A percentile compares a stretch with the other conserved stretches of the same genome.
Evolutionary conservation across 345 rosid species (phyloP).

Genomic region (Sisymbrium altissimum): DNA sequence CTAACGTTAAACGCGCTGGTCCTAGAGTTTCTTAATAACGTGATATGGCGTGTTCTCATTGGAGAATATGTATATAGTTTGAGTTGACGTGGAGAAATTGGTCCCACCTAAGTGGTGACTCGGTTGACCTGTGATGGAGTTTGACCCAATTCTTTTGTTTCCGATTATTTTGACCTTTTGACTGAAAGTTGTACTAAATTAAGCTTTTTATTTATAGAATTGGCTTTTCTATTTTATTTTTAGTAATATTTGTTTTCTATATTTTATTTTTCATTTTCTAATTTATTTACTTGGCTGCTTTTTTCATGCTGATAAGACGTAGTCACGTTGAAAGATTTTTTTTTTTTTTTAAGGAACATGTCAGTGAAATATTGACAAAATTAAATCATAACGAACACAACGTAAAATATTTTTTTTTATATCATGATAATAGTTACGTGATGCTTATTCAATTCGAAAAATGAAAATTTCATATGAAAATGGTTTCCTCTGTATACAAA

Average conservation of each 20-base stretch:
- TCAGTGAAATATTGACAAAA: neutral
- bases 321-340: neutral
- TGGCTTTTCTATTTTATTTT: constrained; percentile 23
- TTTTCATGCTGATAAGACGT: constrained; percentile 2
- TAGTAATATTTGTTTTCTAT: neutral
- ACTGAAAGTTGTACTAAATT: constrained; percentile 26
- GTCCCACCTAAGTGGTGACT: constrained; percentile 36
- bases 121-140: constrained; percentile 32
- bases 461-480: constrained; percentile 18
- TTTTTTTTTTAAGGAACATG: neutral
- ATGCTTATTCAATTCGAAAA: constrained; percentile 6
- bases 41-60: constrained; percentile 2
- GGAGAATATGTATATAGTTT: neutral
- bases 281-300: constrained; percentile 2
- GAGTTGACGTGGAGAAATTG: constrained; percentile 29
- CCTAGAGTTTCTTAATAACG: constrained; percentile 22
- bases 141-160: constrained; percentile 32
- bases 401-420: neutral
- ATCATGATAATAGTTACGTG: constrained; percentile 21
- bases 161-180: constrained; percentile 21
- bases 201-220: constrained; percentile 25
- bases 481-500: constrained; percentile 20
- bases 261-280: constrained; percentile 4
- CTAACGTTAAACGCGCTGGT: constrained; percentile 30
- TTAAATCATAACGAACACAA: neutral